Evolutionary conservation across 1,139 yeast genomes (phyloP).

Genomic region (Yamadazyma taylorii): DNA sequence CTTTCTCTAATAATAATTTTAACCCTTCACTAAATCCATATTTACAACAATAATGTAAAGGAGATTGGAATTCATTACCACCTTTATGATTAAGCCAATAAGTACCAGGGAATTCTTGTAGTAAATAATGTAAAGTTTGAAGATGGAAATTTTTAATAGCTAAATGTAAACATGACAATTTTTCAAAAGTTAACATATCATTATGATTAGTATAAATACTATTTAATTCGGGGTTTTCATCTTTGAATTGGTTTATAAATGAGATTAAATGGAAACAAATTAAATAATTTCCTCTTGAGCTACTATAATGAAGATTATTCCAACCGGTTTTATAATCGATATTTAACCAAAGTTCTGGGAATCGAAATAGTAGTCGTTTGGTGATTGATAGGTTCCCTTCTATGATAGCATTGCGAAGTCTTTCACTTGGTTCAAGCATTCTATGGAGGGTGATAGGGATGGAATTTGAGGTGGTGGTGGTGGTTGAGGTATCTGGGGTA

Average conservation of each 20-base stretch:
- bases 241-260: slow-evolving; percentile 25
- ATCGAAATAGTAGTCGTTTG: slow-evolving; percentile 65
- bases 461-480: too few species aligned
- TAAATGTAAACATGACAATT: slow-evolving; percentile 74
- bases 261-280: slow-evolving; percentile 63
- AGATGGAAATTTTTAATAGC: slow-evolving; percentile 66
- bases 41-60: slow-evolving; percentile 71
- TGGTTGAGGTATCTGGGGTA: too few species aligned
- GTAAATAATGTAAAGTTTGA: slow-evolving; percentile 76
- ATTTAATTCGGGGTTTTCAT: slow-evolving; percentile 16
- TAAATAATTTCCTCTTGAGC: slow-evolving; percentile 75
- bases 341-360: slow-evolving; percentile 76
- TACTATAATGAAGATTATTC: slow-evolving; percentile 87
- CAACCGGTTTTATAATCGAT: slow-evolving; percentile 77
- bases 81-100: slow-evolving; percentile 54
- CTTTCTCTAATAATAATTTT: slow-evolving; percentile 70
- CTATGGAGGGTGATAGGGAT: too few species aligned
- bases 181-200: slow-evolving; percentile 58
- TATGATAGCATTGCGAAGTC: slow-evolving; percentile 74
- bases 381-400: slow-evolving; percentile 75
- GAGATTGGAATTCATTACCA: slow-evolving; percentile 61
- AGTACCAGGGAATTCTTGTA: slow-evolving; percentile 75
- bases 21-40: slow-evolving; percentile 71
- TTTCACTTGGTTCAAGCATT: slow-evolving; percentile 64
- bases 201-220: slow-evolving; percentile 19